Base-by-base conservation (phyloP, 768 basidiomycete genomes). In the Hysterangium stoloniferum region DNA sequence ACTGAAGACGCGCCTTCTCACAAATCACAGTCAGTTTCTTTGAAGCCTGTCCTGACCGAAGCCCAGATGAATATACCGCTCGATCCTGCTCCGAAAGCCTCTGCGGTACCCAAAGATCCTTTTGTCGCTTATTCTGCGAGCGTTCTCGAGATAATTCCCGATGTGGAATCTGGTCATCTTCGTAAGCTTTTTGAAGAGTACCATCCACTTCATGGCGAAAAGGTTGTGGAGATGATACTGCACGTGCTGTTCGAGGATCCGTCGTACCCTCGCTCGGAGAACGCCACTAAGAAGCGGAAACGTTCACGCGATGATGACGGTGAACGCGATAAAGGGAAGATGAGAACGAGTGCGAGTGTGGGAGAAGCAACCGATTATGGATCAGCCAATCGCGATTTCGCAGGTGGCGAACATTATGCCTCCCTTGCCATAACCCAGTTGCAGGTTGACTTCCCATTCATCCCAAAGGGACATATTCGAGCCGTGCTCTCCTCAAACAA, bases 91-190 rank as follows among this genome's bases (percentile, higher is more conserved):
- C 42, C 42, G 7, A 31, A 31, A 8, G 28, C 44, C 12, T 45
- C 44, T 15, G n/a, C n/a, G n/a, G 44, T 32, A 6, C 12, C 8
- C 2, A 11, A 4, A 15, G 37, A 51, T 35, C 25, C 29, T 5
- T 42, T 43, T 40, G 66, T 66, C 40, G 57, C 29, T 15, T 64
- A 59, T 37, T 53, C 82, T 27, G 71, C 75, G 1, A 77, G 71
- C 35, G 70, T 86, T 27, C 67, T 84, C 32, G 83, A 86, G 57
- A 75, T 89, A 38, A 62, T 87, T 11, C 86, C 86, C 0, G 83
- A 87, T 56, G 82, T 86, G 20, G 70, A 75, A 19, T 78, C 80
- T 0, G 66, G 70, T 2, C 73, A 86, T 55, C 74, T 74, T 11
- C 59, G 70, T 20, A 54, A 61, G 1, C 75, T 86, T 28, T 59